A percentile compares a stretch with the other conserved stretches of the same genome.
These are phyloP conservation scores for Glarea lozoyensis DNA, from an alignment of 495 filamentous ascomycete species.

Conservation along the genomic window DNA sequence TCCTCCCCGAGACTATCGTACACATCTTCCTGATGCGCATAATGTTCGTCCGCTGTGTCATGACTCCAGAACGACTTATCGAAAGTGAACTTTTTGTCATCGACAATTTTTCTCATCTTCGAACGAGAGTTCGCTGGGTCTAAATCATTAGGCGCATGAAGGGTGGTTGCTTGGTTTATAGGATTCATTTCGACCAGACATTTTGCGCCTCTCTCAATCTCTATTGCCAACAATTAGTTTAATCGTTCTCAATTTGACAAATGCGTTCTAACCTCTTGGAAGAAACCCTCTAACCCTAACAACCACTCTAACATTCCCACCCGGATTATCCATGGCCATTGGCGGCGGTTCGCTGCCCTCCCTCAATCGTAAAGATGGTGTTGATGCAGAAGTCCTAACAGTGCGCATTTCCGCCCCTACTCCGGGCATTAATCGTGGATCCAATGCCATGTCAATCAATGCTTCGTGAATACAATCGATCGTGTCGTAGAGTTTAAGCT, in stretches of 20 bases:
- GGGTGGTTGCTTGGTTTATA: conserved; percentile 65
- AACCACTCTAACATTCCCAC: conserved; percentile 89
- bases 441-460: conserved; percentile 35
- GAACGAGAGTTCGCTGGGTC: conserved; percentile 60
- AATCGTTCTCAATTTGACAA: neutral
- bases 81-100: conserved; percentile 89
- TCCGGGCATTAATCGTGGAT: conserved; percentile 36
- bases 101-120: conserved; percentile 64
- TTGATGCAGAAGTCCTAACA: conserved; percentile 52
- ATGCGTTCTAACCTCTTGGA: conserved; percentile 57
- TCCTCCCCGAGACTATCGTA: conserved; percentile 94
- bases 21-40: conserved; percentile 82
- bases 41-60: conserved; percentile 60
- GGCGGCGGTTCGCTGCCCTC: conserved; percentile 47
- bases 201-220: conserved; percentile 67
- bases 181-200: conserved; percentile 92
- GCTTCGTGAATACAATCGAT: conserved; percentile 33
- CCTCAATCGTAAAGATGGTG: conserved; percentile 63
- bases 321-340: conserved; percentile 39
- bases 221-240: conserved; percentile 33
- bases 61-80: conserved; percentile 98
- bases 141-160: conserved; percentile 55
- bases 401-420: conserved; percentile 26
- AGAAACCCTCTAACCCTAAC: conserved; percentile 88
- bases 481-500: conserved; percentile 26